A percentile compares a stretch with the other conserved stretches of the same genome.
Evolutionary conservation across 1,284 basidiomycete species (phyloP).

Genomic region (Kwoniella shivajii): DNA sequence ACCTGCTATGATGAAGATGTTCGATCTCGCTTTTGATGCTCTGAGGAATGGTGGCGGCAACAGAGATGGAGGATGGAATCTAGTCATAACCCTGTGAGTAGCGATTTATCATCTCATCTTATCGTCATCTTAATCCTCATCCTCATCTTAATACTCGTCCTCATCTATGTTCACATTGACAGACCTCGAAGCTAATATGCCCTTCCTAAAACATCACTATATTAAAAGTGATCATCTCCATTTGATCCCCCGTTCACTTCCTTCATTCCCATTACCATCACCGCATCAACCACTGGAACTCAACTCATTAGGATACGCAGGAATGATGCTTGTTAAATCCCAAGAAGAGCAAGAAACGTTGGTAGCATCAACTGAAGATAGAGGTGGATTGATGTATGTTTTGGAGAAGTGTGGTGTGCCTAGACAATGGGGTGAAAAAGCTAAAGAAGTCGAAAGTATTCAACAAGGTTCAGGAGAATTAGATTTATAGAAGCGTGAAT

Average conservation of each 20-base stretch:
- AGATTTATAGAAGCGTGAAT: background rate
- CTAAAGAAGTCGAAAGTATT: constrained; percentile 33
- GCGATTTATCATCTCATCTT: no score
- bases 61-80: constrained; percentile 64
- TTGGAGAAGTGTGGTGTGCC: constrained; percentile 46
- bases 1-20: constrained; percentile 67
- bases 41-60: constrained; percentile 40
- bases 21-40: constrained; percentile 77
- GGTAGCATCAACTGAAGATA: constrained; percentile 53
- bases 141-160: no score
- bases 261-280: constrained; percentile 37
- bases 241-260: constrained; percentile 68
- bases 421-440: constrained; percentile 46
- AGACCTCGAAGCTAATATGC: no score
- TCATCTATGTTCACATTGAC: background rate
- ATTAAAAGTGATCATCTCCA: constrained; percentile 68
- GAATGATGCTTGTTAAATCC: constrained; percentile 79
- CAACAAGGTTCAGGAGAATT: constrained; percentile 22
- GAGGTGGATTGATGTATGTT: constrained; percentile 40
- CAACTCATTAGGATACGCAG: constrained; percentile 84
- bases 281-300: constrained; percentile 59
- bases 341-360: constrained; percentile 70
- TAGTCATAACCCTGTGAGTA: constrained; percentile 68
- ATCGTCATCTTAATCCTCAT: background rate
- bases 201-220: background rate